Conservation (phyloP, 2,329 filamentous ascomycete genomes). For the Neonectria coccinea region DNA sequence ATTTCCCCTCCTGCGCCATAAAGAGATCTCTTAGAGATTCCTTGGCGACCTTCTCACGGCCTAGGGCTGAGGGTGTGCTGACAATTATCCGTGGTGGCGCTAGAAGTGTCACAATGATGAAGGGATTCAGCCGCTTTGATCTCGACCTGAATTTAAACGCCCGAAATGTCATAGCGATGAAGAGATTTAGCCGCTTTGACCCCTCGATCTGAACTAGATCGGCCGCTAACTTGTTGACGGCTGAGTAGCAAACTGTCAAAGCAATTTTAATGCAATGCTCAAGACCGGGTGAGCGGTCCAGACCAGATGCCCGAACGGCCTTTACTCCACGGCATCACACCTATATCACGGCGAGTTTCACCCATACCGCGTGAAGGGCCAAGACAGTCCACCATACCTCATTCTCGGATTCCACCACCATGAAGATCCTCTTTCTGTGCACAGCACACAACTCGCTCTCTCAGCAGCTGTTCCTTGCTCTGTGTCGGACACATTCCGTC, state of each 20-base stretch:
- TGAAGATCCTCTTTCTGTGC: constrained; percentile 36
- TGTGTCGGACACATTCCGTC: constrained; percentile 22
- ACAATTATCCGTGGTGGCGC: too few species aligned
- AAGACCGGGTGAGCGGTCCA: background rate
- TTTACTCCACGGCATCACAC: background rate
- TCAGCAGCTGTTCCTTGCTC: constrained; percentile 30
- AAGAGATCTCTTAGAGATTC: background rate
- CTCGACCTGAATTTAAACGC: too few species aligned
- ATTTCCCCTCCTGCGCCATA: background rate
- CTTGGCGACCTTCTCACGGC: too few species aligned
- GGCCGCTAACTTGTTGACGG: too few species aligned
- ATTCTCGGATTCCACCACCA: constrained; percentile 12
- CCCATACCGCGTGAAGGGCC: background rate
- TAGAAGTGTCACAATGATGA: too few species aligned
- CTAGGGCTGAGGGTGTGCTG: too few species aligned
- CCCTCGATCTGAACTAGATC: too few species aligned
- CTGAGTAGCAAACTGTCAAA: too few species aligned
- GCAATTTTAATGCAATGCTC: too few species aligned
- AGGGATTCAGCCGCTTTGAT: too few species aligned
- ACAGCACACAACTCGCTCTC: constrained; percentile 36
- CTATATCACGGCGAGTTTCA: constrained; percentile 1
- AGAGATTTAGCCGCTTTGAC: too few species aligned
- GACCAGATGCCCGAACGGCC: background rate
- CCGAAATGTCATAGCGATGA: too few species aligned
- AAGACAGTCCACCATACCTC: background rate